Conservation (phyloP, 805 yeast genomes). For the Phaffomyces opuntiae region DNA sequence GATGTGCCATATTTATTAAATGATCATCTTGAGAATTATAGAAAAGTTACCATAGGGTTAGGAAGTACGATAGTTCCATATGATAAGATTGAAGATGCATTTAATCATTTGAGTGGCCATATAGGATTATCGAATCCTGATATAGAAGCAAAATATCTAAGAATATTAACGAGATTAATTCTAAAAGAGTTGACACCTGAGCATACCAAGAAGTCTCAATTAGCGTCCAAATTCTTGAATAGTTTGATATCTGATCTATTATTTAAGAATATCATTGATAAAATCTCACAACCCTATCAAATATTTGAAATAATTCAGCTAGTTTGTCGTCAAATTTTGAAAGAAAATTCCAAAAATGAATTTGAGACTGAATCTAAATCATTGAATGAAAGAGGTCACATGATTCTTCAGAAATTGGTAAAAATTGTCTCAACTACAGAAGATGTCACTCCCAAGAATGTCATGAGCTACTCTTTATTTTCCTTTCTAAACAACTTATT, state of each 20-base stretch:
- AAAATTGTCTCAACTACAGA: too few species aligned
- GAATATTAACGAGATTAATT: constrained; percentile 29
- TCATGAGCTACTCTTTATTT: constrained; percentile 9
- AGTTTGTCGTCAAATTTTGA: constrained; percentile 6
- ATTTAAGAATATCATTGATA: constrained; percentile 34
- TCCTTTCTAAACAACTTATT: constrained; percentile 21
- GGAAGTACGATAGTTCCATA: constrained; percentile 28
- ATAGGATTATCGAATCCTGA: constrained; percentile 26
- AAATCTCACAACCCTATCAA: constrained; percentile 45
- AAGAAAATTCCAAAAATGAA: neutral
- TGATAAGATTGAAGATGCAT: constrained; percentile 26
- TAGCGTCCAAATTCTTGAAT: constrained; percentile 32
- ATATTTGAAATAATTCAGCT: constrained; percentile 34
- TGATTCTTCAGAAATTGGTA: too few species aligned
- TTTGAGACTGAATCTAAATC: neutral
- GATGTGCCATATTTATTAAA: constrained; percentile 36
- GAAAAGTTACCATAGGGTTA: constrained; percentile 21
- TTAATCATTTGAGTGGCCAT: constrained; percentile 29
- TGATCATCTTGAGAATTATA: constrained; percentile 28
- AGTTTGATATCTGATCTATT: constrained; percentile 37
- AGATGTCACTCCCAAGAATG: neutral
- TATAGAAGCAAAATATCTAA: constrained; percentile 25
- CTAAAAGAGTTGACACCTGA: constrained; percentile 32
- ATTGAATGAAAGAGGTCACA: neutral
- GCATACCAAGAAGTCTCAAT: constrained; percentile 32